These are phyloP conservation scores for Terana coerulea DNA, from an alignment of 768 basidiomycete genomes.

Conservation along the genomic window DNA sequence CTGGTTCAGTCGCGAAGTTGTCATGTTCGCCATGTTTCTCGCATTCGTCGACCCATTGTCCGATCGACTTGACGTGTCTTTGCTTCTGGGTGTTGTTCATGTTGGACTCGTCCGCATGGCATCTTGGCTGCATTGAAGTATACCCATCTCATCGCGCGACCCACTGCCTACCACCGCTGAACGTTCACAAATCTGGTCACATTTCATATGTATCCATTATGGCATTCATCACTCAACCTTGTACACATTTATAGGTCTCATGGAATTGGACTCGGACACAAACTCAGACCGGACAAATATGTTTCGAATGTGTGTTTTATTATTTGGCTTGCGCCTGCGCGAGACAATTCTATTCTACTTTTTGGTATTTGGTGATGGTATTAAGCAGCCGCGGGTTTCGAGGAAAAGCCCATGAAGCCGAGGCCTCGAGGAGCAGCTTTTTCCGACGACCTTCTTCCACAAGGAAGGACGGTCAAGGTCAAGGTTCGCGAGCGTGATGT, in stretches of 20 bases:
- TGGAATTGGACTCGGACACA: too few relatives aligned
- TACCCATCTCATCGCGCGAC: background rate
- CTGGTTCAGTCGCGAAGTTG: conserved; percentile 21
- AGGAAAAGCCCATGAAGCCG: background rate
- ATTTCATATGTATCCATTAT: background rate
- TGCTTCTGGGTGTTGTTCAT: conserved; percentile 39
- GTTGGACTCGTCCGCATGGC: conserved; percentile 18
- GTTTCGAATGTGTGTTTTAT: background rate
- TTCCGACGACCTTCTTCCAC: background rate
- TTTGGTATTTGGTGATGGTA: too few relatives aligned
- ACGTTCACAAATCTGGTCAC: background rate
- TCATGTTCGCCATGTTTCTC: conserved; percentile 29
- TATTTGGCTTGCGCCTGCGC: too few relatives aligned
- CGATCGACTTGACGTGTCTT: conserved; percentile 34
- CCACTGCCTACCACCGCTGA: background rate
- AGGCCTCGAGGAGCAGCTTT: background rate
- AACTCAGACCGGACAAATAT: too few relatives aligned
- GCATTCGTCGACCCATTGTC: conserved; percentile 46
- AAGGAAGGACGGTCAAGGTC: background rate
- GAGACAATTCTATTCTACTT: too few relatives aligned
- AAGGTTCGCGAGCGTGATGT: background rate
- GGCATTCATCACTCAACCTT: background rate
- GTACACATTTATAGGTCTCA: background rate
- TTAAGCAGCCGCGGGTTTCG: too few relatives aligned
- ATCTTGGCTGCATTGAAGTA: background rate